Evolutionary conservation across 192 early-diverging fungal genomes (phyloP), one percentile per base, ranked within the genome.

Genomic region (Linnemannia hyalina): DNA sequence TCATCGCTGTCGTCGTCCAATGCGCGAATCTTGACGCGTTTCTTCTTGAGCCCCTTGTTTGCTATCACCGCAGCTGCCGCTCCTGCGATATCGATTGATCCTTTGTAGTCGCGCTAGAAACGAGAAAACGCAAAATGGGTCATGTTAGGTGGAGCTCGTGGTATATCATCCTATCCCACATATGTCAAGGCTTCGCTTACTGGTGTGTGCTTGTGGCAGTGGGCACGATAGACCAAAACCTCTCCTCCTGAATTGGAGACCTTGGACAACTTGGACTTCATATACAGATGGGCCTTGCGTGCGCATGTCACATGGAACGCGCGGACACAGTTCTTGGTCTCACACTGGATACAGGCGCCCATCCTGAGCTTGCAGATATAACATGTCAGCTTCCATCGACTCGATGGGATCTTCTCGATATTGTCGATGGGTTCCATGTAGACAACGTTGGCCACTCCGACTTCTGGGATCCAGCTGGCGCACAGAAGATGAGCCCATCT

Each of bases 381-480:
- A 83, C 99, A 99, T 20, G 88, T 92, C 71, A 99, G 88, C 63
- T 90, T 93, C 97, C 97, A 99, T 54, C 98, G 92, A 60, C 95
- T 96, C 44, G 93, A 91, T 13, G 98, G 99, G 36, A 99, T 95
- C 75, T 93, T 93, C 32, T 97, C 95, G 13, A 99, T 92, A 77
- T 95, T 93, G 82, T 98, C 98, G 74, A 99, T 97, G 0, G 99
- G 99, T 79, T 99, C 99, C 99, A 99, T 99, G 80, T 97, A 97
- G 4, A 96, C 96, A 11, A 93, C 85, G 87, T 99, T 99, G 44
- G 94, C 91, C 13, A 99, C 91, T 10, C 90, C 89, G 42, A 95
- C 95, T 88, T 99, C 99, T 13, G 99, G 99, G 60, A 99, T 99
- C 97, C 97, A 99, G 81, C 97, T 91, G 0, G 98, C 96, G 81